Evolutionary conservation across 352 stramenopile genomes (phyloP).

Genomic region (Pythium monospermum): DNA sequence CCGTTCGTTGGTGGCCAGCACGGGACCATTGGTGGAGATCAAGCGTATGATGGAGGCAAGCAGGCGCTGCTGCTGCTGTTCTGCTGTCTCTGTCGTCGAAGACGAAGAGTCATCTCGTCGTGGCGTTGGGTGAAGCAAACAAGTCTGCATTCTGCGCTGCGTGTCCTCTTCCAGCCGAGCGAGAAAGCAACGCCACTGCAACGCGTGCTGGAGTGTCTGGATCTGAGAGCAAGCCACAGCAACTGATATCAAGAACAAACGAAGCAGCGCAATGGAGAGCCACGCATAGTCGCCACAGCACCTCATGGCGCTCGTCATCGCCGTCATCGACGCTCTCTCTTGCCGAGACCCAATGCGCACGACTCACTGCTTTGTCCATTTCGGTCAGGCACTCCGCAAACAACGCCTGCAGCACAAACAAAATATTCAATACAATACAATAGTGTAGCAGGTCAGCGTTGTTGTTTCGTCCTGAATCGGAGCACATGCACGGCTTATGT

Average conservation of each 20-base stretch:
- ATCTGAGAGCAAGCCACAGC: not conserved
- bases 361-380: slow-evolving; percentile 14
- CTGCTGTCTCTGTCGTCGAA: too few relatives aligned
- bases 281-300: slow-evolving; percentile 2
- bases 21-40: slow-evolving; percentile 2
- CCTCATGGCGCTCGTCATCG: slow-evolving; percentile 1
- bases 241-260: not conserved
- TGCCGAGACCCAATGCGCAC: not conserved
- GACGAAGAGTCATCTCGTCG: too few relatives aligned
- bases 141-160: not conserved
- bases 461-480: too few relatives aligned
- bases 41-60: not conserved
- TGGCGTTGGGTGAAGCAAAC: not conserved
- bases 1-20: not conserved
- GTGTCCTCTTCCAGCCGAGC: slow-evolving; percentile 9
- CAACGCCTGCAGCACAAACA: slow-evolving; percentile 7
- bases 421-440: not conserved
- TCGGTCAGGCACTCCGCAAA: slow-evolving; percentile 14
- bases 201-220: not conserved
- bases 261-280: not conserved
- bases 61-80: not conserved
- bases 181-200: slow-evolving; percentile 10
- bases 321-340: not conserved
- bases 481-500: not conserved
- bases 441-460: too few relatives aligned